A percentile compares a stretch with the other conserved stretches of the same genome.
Evolutionary conservation across 75 land plant species (phyloP).

Genomic region (Pinus albicaulis): DNA sequence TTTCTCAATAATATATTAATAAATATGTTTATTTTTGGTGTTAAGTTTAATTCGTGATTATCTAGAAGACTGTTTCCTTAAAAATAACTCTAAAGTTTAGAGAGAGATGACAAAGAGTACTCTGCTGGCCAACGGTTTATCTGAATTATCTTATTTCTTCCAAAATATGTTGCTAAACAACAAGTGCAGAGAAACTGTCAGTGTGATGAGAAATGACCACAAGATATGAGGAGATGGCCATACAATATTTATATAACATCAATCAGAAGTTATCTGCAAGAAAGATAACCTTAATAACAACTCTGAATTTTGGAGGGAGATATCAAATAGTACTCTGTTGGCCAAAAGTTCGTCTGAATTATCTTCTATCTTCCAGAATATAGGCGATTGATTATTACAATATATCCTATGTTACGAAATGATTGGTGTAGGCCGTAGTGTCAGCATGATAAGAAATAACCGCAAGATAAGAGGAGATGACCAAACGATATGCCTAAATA

Average conservation of each 20-base stretch:
- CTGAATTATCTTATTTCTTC: neutral
- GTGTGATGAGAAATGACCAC: neutral
- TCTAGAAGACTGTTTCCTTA: too few species aligned
- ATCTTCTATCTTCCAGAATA: neutral
- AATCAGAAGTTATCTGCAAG: neutral
- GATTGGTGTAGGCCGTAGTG: neutral
- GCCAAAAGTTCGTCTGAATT: neutral
- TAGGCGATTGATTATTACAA: neutral
- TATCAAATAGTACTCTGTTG: too few species aligned
- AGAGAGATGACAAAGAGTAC: too few species aligned
- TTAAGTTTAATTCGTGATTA: too few species aligned
- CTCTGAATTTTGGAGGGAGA: too few species aligned
- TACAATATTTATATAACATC: neutral
- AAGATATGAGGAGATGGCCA: neutral
- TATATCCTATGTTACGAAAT: neutral
- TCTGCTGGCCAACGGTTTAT: too few species aligned
- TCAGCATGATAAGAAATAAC: neutral
- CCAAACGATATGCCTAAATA: neutral
- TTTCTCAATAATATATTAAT: too few species aligned
- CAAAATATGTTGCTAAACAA: neutral
- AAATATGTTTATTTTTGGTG: too few species aligned
- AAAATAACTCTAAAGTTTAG: too few species aligned
- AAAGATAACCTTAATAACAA: neutral
- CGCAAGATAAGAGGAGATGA: neutral
- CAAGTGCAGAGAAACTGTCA: too few species aligned